A percentile compares a stretch with the other conserved stretches of the same genome.
Conservation (phyloP, 192 early-diverging fungal species). For the Coemansia sp. region DNA sequence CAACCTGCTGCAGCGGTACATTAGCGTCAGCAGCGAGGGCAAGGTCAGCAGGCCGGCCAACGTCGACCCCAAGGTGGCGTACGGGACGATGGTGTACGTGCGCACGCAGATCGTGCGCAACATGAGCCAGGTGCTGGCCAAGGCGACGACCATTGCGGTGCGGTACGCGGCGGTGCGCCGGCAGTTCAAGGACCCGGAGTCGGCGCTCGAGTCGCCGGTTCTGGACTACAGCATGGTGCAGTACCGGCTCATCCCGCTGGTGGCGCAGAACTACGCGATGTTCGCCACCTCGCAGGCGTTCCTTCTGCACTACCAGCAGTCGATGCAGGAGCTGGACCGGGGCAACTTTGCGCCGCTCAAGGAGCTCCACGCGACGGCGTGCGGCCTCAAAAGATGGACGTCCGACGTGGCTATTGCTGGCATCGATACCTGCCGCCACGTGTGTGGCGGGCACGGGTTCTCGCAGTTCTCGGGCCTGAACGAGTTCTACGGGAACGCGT, state of each 20-base stretch:
- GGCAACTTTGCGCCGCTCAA: slow-evolving; percentile 70
- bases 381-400: slow-evolving; percentile 74
- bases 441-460: slow-evolving; percentile 80
- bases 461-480: slow-evolving; percentile 72
- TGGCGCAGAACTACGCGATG: slow-evolving; percentile 75
- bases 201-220: slow-evolving; percentile 65
- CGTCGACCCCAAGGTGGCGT: slow-evolving; percentile 72
- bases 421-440: slow-evolving; percentile 74
- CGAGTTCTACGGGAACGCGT: slow-evolving; percentile 67
- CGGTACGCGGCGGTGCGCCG: slow-evolving; percentile 73
- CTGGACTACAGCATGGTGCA: slow-evolving; percentile 82
- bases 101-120: slow-evolving; percentile 75
- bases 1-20: slow-evolving; percentile 76
- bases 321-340: slow-evolving; percentile 57
- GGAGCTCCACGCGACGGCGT: slow-evolving; percentile 73
- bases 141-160: slow-evolving; percentile 69
- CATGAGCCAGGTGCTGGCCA: slow-evolving; percentile 61
- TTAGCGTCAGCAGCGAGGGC: slow-evolving; percentile 69
- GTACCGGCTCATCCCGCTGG: slow-evolving; percentile 68
- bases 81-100: slow-evolving; percentile 84
- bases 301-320: slow-evolving; percentile 62
- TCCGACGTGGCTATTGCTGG: slow-evolving; percentile 68
- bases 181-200: slow-evolving; percentile 65
- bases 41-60: slow-evolving; percentile 73
- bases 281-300: slow-evolving; percentile 71